Evolutionary conservation across 2,329 filamentous ascomycete species (phyloP).

Genomic region (Alternaria rosae): DNA sequence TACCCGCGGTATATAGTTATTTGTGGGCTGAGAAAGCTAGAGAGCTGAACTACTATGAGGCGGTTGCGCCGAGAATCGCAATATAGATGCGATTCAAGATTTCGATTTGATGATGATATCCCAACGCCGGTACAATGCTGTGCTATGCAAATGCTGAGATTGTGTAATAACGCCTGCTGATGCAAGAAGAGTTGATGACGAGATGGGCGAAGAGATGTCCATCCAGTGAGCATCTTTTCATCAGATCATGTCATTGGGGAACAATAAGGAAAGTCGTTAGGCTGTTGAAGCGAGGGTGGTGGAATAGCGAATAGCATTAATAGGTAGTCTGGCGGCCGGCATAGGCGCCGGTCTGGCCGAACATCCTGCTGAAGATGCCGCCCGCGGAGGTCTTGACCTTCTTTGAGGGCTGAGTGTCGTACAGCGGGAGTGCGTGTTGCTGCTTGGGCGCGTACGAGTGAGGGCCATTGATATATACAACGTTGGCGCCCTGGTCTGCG

Average conservation of each 20-base stretch:
- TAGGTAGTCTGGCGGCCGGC: slow-evolving; percentile 39
- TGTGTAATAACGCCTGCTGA: slow-evolving; percentile 10
- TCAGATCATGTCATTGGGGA: slow-evolving; percentile 17
- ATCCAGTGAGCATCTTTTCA: slow-evolving; percentile 18
- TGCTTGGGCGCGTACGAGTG: slow-evolving; percentile 37
- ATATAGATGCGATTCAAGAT: slow-evolving; percentile 6
- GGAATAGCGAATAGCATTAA: slow-evolving; percentile 36
- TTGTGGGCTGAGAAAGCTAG: neutral
- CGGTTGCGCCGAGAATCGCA: slow-evolving; percentile 4
- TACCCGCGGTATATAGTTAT: neutral
- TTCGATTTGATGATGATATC: slow-evolving; percentile 7
- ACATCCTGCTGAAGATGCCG: slow-evolving; percentile 51
- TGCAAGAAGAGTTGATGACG: slow-evolving; percentile 11
- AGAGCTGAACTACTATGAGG: slow-evolving; percentile 3
- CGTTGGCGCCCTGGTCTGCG: slow-evolving; percentile 49
- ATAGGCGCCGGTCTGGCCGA: slow-evolving; percentile 38
- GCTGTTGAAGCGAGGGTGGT: slow-evolving; percentile 32
- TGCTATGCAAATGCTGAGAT: slow-evolving; percentile 14
- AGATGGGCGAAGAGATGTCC: slow-evolving; percentile 18
- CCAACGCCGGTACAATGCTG: slow-evolving; percentile 15
- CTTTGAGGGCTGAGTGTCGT: slow-evolving; percentile 51
- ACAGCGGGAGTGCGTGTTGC: slow-evolving; percentile 47
- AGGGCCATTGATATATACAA: slow-evolving; percentile 54
- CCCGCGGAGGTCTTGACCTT: slow-evolving; percentile 48
- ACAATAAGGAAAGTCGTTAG: slow-evolving; percentile 24